These are phyloP conservation scores for Omphalotus guepiniiformis DNA, from an alignment of 768 basidiomycete species.

Conservation along the genomic window DNA sequence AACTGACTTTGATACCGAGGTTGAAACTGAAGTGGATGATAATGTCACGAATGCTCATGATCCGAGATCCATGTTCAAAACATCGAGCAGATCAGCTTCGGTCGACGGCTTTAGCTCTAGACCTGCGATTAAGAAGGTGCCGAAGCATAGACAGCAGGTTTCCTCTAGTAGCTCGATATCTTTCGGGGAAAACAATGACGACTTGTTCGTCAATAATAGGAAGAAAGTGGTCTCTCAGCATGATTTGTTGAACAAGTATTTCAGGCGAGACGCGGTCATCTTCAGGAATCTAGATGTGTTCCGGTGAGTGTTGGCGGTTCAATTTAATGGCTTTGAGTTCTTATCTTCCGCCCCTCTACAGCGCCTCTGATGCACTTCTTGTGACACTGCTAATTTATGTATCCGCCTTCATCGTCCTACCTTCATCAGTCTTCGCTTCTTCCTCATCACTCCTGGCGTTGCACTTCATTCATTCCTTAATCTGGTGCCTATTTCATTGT, in stretches of 20 bases:
- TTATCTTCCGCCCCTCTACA: constrained; percentile 30
- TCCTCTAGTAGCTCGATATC: constrained; percentile 33
- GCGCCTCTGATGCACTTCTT: constrained; percentile 82
- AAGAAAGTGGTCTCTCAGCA: constrained; percentile 63
- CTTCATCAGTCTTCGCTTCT: constrained; percentile 19
- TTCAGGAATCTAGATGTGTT: constrained; percentile 81
- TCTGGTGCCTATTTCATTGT: constrained; percentile 86
- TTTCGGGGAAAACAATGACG: constrained; percentile 18
- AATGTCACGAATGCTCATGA: constrained; percentile 4
- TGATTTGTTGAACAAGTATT: constrained; percentile 87
- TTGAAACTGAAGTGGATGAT: constrained; percentile 45
- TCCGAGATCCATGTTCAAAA: background rate
- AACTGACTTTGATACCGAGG: constrained; percentile 62
- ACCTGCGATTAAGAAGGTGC: constrained; percentile 14
- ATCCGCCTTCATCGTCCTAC: constrained; percentile 53
- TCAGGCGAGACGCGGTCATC: constrained; percentile 81
- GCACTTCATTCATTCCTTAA: constrained; percentile 78
- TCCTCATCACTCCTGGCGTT: constrained; percentile 37
- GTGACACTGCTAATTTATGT: constrained; percentile 71
- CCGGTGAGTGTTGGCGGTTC: constrained; percentile 46
- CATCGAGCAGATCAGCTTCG: background rate
- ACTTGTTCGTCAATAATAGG: constrained; percentile 1
- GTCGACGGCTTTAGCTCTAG: background rate
- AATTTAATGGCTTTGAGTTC: constrained; percentile 1
- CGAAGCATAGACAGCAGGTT: constrained; percentile 27